Evolutionary conservation across 257 asterid species (phyloP).

Genomic region (Apocynum venetum): DNA sequence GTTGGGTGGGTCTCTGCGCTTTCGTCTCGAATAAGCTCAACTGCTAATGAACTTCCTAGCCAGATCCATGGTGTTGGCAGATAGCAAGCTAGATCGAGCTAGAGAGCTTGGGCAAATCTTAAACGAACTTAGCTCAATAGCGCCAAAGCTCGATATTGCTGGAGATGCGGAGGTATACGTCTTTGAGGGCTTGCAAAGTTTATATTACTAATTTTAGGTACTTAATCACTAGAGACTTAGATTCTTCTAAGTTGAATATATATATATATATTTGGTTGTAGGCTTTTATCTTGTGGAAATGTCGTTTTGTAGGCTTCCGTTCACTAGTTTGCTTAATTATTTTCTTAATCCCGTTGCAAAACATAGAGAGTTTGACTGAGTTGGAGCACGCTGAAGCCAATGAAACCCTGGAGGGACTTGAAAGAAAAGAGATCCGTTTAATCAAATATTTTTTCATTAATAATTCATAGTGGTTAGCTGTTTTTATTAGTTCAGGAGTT

Average conservation of each 20-base stretch:
- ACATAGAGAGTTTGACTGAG: neutral
- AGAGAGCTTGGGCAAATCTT: constrained; percentile 1
- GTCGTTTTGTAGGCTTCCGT: neutral
- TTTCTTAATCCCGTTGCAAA: no score
- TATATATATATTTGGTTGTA: neutral
- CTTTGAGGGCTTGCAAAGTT: neutral
- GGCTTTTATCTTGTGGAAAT: no score
- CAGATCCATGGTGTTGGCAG: constrained; percentile 2
- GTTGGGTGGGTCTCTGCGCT: neutral
- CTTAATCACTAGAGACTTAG: neutral
- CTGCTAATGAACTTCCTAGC: neutral
- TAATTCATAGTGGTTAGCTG: no score
- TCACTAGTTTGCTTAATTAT: neutral
- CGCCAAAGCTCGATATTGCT: neutral
- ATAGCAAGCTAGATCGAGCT: constrained; percentile 8
- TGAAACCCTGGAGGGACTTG: neutral
- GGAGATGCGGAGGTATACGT: neutral
- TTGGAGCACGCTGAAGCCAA: neutral
- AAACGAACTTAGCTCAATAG: neutral
- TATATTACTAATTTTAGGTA: neutral
- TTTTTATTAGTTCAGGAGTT: neutral
- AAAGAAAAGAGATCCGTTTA: neutral
- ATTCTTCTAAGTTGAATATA: neutral
- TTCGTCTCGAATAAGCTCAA: neutral
- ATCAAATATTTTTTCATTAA: neutral